Base-by-base conservation (phyloP, 2,329 filamentous ascomycete genomes). In the Neodidymelliopsis sp. region DNA sequence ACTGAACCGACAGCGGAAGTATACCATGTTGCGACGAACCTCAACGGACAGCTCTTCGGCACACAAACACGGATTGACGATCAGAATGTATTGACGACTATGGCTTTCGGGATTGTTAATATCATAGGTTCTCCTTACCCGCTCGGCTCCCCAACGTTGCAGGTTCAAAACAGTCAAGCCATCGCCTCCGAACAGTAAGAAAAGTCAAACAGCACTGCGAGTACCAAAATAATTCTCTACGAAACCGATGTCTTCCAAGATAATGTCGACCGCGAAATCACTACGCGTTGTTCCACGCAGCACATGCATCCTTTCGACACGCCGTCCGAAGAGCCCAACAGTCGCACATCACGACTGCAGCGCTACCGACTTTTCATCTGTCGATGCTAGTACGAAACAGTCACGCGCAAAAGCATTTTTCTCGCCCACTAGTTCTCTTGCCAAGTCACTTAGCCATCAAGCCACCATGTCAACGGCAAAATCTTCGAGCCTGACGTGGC, bases 121-220 rank as follows among this genome's bases (percentile, higher is more conserved):
- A 30, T 18, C 24, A 22, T 36, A 45, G 35, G 35, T 23, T 36
- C 8, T 24, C 15, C 29, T 12, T 15, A 25, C 16, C 35, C 11
- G 28, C 18, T 50, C 40, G 40, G 47, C 47, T 50, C 47, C 47
- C 47, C 47, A 45, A 45, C 41, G 25, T 35, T 45, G n/a, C 29
- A 40, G 29, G 9, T 16, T 3, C 11, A 25, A 24, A 7, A 6
- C 40, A 16, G 30, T n/a, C 20, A 50, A 6, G 30, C 31, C 36
- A 35, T 30, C 11, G 24, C 24, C 18, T 36, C 4, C 30, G 15
- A 28, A 11, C 24, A 31, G 5, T 23, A 33, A 11, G 25, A 12
- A 25, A 22, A 15, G 11, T 29, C 7, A 30, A 29, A 8, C 12
- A 40, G n/a, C 11, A 13, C 22, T 13, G 2, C n/a, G 10, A 19